These are phyloP conservation scores for Poa pratensis DNA, from an alignment of 176 grass and related monocot genomes.

Conservation along the genomic window DNA sequence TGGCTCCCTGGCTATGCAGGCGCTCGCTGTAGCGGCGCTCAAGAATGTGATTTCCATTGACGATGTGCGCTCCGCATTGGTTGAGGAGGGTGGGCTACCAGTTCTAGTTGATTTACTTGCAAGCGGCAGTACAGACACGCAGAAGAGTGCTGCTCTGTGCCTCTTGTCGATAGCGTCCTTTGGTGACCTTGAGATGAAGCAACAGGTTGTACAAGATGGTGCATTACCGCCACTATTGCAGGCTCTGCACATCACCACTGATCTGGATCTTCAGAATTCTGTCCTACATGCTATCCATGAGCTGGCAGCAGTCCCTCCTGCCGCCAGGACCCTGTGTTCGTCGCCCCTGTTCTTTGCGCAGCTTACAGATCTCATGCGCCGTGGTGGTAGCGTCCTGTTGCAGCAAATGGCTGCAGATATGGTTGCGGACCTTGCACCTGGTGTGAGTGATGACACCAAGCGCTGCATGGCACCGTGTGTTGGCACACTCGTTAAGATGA, in stretches of 20 bases:
- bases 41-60: conserved; percentile 68
- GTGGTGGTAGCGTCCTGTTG: conserved; percentile 52
- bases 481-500: conserved; percentile 64
- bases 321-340: conserved; percentile 55
- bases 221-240: conserved; percentile 70
- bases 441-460: conserved; percentile 59
- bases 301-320: conserved; percentile 57
- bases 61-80: conserved; percentile 64
- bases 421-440: conserved; percentile 59
- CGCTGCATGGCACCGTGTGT: conserved; percentile 68
- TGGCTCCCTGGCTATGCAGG: conserved; percentile 52
- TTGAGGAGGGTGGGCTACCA: conserved; percentile 73
- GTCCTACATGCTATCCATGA: conserved; percentile 62
- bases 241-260: conserved; percentile 53
- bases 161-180: conserved; percentile 65
- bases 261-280: conserved; percentile 64
- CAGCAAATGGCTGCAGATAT: conserved; percentile 69
- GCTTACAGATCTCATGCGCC: conserved; percentile 63
- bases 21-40: conserved; percentile 56
- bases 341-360: conserved; percentile 75
- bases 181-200: conserved; percentile 59
- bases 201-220: conserved; percentile 61
- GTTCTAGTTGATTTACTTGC: conserved; percentile 65
- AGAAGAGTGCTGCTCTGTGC: conserved; percentile 61
- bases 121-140: conserved; percentile 48